These are phyloP conservation scores for Cryptosporidium tyzzeri DNA, from an alignment of 169 alveolate genomes.

Conservation along the genomic window DNA sequence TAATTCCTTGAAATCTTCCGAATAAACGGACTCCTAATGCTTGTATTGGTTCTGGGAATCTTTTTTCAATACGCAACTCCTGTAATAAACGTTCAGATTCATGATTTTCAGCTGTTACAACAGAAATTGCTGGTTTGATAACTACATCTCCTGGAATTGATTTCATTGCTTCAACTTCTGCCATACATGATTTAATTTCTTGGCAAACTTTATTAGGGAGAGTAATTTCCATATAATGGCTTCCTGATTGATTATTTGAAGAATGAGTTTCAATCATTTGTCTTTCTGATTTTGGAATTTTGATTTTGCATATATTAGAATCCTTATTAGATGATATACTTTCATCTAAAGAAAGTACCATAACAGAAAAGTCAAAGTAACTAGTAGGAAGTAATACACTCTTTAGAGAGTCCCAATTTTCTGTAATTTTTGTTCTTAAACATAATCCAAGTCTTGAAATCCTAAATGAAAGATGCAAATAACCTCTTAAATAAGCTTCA, in stretches of 20 bases:
- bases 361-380: conserved; percentile 56
- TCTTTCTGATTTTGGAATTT: conserved; percentile 12
- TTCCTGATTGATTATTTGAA: neutral
- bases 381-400: neutral
- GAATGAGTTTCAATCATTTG: neutral
- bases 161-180: conserved; percentile 38
- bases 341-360: conserved; percentile 25
- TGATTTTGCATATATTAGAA: conserved; percentile 1
- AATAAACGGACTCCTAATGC: conserved; percentile 23
- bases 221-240: neutral
- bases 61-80: neutral
- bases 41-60: conserved; percentile 21
- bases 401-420: conserved; percentile 15
- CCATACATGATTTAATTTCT: conserved; percentile 33
- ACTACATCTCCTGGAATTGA: conserved; percentile 67
- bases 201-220: conserved; percentile 12
- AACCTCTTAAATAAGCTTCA: conserved; percentile 67
- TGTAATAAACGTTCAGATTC: conserved; percentile 43
- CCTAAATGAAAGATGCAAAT: conserved; percentile 56
- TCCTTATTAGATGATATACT: neutral
- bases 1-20: conserved; percentile 66
- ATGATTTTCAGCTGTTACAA: conserved; percentile 72
- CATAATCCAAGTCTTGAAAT: conserved; percentile 51
- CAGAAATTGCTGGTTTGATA: conserved; percentile 57
- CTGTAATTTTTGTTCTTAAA: conserved; percentile 47